Conservation (phyloP, 1,284 basidiomycete species). For the Blastosporella zonata region DNA sequence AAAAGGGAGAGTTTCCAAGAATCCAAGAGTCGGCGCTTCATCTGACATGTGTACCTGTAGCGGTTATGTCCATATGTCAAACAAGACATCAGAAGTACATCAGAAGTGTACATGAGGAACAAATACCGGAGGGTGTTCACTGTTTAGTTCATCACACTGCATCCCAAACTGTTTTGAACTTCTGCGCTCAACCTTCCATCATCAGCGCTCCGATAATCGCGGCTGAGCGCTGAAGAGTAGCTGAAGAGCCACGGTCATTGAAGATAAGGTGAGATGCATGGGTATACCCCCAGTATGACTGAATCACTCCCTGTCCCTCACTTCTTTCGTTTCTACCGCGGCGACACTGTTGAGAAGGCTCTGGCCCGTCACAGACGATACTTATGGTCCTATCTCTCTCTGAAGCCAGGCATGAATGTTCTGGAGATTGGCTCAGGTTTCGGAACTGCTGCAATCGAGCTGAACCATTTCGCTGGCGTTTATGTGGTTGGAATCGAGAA, state of each 20-base stretch:
- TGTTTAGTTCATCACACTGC: too few relatives aligned
- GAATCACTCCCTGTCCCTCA: background rate
- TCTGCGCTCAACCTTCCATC: background rate
- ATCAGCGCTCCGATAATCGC: background rate
- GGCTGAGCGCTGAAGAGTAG: too few relatives aligned
- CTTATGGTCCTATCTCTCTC: background rate
- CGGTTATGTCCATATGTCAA: too few relatives aligned
- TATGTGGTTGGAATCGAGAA: conserved; percentile 1
- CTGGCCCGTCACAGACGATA: background rate
- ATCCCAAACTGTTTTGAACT: background rate
- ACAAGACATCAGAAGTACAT: too few relatives aligned
- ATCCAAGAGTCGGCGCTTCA: too few relatives aligned
- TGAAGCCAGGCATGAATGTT: conserved; percentile 2
- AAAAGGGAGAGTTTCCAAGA: too few relatives aligned
- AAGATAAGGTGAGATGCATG: background rate
- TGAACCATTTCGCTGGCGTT: background rate
- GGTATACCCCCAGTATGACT: background rate
- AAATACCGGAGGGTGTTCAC: too few relatives aligned
- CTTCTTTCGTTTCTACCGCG: background rate
- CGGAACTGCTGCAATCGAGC: conserved; percentile 1
- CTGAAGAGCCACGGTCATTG: background rate
- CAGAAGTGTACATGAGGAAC: too few relatives aligned
- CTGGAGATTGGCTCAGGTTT: background rate
- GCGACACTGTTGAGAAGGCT: background rate
- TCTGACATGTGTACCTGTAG: too few relatives aligned